Evolutionary conservation across 2,329 filamentous ascomycete genomes (phyloP).

Genomic region (Monosporascus sp.): DNA sequence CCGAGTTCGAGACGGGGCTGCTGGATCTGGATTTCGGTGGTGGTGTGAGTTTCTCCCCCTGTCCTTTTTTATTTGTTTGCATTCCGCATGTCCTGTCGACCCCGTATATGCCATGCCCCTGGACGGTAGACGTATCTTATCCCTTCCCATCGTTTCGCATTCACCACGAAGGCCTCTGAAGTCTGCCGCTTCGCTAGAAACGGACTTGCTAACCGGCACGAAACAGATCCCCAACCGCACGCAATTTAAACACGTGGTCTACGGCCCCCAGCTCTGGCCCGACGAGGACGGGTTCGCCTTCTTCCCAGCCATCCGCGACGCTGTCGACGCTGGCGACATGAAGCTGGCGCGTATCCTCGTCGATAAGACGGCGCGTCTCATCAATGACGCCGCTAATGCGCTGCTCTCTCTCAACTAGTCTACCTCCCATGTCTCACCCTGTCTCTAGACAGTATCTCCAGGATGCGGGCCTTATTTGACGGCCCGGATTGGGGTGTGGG

Average conservation of each 20-base stretch:
- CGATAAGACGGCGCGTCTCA: conserved; percentile 63
- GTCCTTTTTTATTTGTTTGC: not conserved
- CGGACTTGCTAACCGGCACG: conserved; percentile 7
- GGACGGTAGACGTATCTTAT: conserved; percentile 57
- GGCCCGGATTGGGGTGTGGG: too few relatives aligned
- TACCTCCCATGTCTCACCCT: not conserved
- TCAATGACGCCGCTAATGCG: conserved; percentile 32
- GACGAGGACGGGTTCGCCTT: conserved; percentile 56
- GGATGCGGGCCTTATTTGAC: too few relatives aligned
- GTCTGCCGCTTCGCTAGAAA: not conserved
- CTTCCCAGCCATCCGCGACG: conserved; percentile 83
- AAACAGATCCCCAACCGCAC: conserved; percentile 72
- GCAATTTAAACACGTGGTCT: conserved; percentile 91
- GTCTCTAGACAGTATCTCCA: too few relatives aligned
- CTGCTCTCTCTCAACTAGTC: conserved; percentile 7
- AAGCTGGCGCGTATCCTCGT: conserved; percentile 60
- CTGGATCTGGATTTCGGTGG: conserved; percentile 68
- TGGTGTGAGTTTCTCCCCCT: conserved; percentile 57
- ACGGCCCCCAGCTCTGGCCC: conserved; percentile 76
- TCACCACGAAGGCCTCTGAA: not conserved
- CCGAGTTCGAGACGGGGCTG: conserved; percentile 74
- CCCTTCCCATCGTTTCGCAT: conserved; percentile 1
- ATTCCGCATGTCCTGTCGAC: not conserved
- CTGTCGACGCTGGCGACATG: conserved; percentile 69
- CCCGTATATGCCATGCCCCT: not conserved